Base-by-base conservation (phyloP, 208 protist genomes). In the Acanthamoeba quina region DNA sequence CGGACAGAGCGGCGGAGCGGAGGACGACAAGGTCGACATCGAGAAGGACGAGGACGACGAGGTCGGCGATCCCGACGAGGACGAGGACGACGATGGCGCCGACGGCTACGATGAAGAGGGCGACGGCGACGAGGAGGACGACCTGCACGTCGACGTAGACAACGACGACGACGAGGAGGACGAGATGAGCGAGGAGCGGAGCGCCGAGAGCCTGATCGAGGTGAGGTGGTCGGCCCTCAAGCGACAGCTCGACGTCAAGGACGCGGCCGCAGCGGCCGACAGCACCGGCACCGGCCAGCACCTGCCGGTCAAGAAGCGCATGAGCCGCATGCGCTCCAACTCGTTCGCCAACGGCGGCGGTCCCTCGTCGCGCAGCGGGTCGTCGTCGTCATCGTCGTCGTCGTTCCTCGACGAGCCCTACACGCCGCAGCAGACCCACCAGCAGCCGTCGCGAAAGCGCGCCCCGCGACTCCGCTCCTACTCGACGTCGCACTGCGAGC, bases 161-260 rank as follows among this genome's bases (percentile, higher is more conserved):
- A 70, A 70, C 64, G 10, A 76, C 68, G 68, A 76, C 29, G 68
- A 41, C 31, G 13, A 24, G 17, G 29, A 76, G 34, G 29, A 76
- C 68, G 68, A 76, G 15, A 26, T 70, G 68, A 76, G 68, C 29
- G 31, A 76, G 68, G 31, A 41, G 68, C 31, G 37, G 68, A 76
- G 29, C 29, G 68, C 34, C 15, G 68, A 76, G 68, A 31, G 34
- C 68, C 68, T 76, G 68, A 29, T 76, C 13, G 68, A 76, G 34
- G 68, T 76, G 29, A 37, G n/a, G 68, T 76, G 68, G 68, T 44
- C 68, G n/a, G 68, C 68, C 68, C 68, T 76, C 68, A 76, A 76
- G 68, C 68, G 68, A 21, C 68, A 21, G 29, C 68, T 76, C 68
- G 29, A 76, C 68, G 68, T 76, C 68, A 41, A 76, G 29, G 68